Base-by-base conservation (phyloP, 2,329 filamentous ascomycete species). In the Rosellinia necatrix region DNA sequence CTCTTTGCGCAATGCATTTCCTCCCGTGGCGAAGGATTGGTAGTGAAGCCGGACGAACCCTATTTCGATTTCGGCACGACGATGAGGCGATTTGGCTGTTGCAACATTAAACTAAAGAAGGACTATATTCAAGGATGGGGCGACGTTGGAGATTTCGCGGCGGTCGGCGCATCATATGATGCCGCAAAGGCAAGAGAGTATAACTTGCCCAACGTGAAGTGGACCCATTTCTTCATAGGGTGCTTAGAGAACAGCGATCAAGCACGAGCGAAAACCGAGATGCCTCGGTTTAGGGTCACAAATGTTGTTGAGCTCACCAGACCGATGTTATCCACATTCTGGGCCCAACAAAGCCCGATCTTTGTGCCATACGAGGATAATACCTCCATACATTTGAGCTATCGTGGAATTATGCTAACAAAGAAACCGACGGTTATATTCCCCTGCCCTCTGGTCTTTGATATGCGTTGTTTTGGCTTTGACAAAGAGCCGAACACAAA, bases 31-130 rank as follows among this genome's bases (percentile, higher is more conserved):
- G 92, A 97, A 74, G 92, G 92, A 0, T 78, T 94, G 13, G 86
- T 96, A 0, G 71, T 96, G 46, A 96, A 96, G 71, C 85, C 88
- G 0, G 86, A 91, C 56, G 84, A 89, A 21, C 85, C 91, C 0
- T 96, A 96, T 68, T 90, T 96, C 60, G 76, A 83, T 52, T 83
- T 80, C 61, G 68, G 59, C 25, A 66, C 66, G 40, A 65, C 62
- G 41, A 64, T 65, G 37, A 63, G 73, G 64, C 60, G 77, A 25
- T 76, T 75, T 56, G 68, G 71, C 2, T 76, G 76, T 12, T 78
- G 75, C 53, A 88, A 85, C 69, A 90, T 96, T 66, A 96, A 96
- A 72, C 72, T 96, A 37, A 96, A 96, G 72, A 91, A 91, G 66
- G 90, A 94, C 66, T 96, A 96, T 65, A 82, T 96, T 32, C 79